A percentile compares a stretch with the other conserved stretches of the same genome.
phyloP scores from a whole-genome alignment of 1,284 basidiomycete species.

The Sporisorium graminicola region DNA sequence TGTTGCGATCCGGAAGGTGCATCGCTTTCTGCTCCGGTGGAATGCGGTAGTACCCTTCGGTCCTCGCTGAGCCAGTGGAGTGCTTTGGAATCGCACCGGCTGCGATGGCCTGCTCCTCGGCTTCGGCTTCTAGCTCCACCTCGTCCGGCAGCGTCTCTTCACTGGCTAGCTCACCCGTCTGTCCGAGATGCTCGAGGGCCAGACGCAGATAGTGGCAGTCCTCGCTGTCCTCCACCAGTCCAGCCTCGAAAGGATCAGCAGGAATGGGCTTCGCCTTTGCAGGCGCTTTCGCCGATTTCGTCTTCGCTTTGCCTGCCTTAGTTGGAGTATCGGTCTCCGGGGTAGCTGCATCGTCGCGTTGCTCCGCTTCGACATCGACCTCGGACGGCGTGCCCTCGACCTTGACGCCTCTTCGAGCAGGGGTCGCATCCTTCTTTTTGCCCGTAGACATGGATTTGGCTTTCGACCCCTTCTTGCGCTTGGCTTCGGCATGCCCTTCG shows the following conservation, averaged over 20 bases:
- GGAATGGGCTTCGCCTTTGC: conserved; percentile 32
- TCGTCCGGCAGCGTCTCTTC: conserved; percentile 32
- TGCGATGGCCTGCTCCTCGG: conserved; percentile 62
- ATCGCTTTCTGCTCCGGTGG: conserved; percentile 89
- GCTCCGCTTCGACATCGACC: conserved; percentile 16
- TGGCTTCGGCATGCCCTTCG: conserved; percentile 2
- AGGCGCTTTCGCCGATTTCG: conserved; percentile 24
- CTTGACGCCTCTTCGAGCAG: conserved; percentile 33
- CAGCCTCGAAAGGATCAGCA: conserved; percentile 74
- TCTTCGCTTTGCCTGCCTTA: conserved; percentile 15
- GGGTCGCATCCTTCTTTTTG: conserved; percentile 15
- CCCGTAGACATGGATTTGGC: conserved; percentile 10
- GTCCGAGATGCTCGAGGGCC: conserved; percentile 72
- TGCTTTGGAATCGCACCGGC: conserved; percentile 71
- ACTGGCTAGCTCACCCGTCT: conserved; percentile 48
- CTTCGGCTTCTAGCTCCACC: conserved; percentile 41
- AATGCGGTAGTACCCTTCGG: conserved; percentile 95
- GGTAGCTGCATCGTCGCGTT: conserved; percentile 23
- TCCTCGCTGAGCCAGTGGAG: conserved; percentile 84
- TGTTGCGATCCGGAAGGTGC: conserved; percentile 78
- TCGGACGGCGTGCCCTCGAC: conserved; percentile 1
- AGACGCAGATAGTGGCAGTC: conserved; percentile 87
- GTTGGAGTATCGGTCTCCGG: conserved; percentile 9
- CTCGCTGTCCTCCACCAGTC: conserved; percentile 87
- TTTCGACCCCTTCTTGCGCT: conserved; percentile 25